Evolutionary conservation across 192 early-diverging fungal genomes (phyloP).

Genomic region (Pilaira anomala): DNA sequence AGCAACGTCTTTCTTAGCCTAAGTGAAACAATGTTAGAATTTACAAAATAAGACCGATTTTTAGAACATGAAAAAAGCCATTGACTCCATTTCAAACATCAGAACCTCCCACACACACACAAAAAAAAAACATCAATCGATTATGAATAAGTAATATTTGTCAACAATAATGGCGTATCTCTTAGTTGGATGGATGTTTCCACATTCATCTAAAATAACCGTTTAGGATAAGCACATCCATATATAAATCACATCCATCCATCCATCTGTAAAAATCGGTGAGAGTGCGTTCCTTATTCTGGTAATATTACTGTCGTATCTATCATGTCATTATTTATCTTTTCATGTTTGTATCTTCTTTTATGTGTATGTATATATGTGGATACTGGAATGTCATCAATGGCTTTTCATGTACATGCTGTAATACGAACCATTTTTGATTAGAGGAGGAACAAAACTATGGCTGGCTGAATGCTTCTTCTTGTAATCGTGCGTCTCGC

Average conservation of each 20-base stretch:
- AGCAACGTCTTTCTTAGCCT: conserved; percentile 63
- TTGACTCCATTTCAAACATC: too few species aligned
- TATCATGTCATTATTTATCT: too few species aligned
- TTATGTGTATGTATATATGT: not conserved
- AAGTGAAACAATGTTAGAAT: not conserved
- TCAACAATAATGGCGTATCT: not conserved
- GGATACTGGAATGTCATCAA: not conserved
- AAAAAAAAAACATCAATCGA: not conserved
- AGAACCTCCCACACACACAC: too few species aligned
- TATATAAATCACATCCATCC: not conserved
- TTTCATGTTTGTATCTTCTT: not conserved
- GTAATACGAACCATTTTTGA: conserved; percentile 11
- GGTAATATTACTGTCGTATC: too few species aligned
- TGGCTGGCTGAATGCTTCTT: not conserved
- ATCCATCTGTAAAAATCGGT: too few species aligned
- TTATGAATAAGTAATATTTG: not conserved
- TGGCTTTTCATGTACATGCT: not conserved
- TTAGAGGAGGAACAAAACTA: conserved; percentile 18
- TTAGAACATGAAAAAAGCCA: not conserved
- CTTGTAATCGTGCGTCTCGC: conserved; percentile 2
- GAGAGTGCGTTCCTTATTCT: too few species aligned
- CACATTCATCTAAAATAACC: too few species aligned
- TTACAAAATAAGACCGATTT: not conserved
- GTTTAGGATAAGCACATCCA: not conserved
- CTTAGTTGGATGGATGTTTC: not conserved